Evolutionary conservation across 345 rosid genomes (phyloP), one percentile per base, ranked within the genome.

Genomic region (Cardiospermum halicacabum): DNA sequence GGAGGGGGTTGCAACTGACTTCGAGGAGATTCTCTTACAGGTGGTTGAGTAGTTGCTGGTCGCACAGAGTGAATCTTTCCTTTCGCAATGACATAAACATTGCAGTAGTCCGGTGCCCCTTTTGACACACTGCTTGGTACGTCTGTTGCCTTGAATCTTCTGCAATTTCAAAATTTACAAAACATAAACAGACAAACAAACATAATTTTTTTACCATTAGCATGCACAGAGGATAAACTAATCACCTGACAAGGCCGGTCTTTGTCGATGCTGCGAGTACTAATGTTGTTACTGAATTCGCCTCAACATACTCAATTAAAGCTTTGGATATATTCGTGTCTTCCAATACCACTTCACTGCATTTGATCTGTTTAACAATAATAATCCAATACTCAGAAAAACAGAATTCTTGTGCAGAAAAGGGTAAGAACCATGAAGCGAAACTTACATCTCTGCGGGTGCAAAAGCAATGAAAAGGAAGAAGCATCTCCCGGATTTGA

Each of bases 381-480:
- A 25, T 54, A n/a, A n/a, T n/a, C n/a, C n/a, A n/a, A n/a, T n/a
- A n/a, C n/a, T n/a, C n/a, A n/a, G n/a, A n/a, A n/a, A n/a, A n/a
- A n/a, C n/a, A n/a, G n/a, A n/a, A n/a, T n/a, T n/a, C n/a, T n/a
- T n/a, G n/a, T n/a, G 39, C 39, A 34, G 39, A 34, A 34, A 34
- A 34, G 39, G 39, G 39, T 2, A 34, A 34, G 26, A n/a, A 15
- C n/a, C 26, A 34, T 5, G 11, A 25, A 36, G 45, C 12, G 28
- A 28, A 47, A 68, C 80, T 22, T 39, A 91, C 99, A n/a, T 87
- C 89, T 62, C 89, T 94, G 47, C 92, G 69, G 11, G 86, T 75
- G 75, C 97, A 91, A 27, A 84, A 91, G 82, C 92, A 87, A 48
- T 91, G 95, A 68, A 86, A 94, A 5, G 97, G 97, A 27, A 91